These are phyloP conservation scores for Lachancea sp. DNA, from an alignment of 805 yeast genomes.

Conservation along the genomic window DNA sequence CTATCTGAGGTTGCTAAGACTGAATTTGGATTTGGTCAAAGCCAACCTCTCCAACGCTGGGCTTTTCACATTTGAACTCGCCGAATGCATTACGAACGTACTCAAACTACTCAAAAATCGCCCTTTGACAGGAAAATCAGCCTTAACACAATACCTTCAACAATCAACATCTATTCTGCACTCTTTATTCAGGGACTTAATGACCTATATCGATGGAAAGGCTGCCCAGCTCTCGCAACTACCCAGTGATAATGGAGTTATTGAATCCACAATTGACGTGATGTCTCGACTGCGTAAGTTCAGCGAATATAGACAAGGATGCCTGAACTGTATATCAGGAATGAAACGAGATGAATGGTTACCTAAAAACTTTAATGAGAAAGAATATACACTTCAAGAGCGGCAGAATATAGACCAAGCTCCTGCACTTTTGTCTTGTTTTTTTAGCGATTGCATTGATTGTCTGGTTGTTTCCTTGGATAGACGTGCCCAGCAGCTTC, in stretches of 20 bases:
- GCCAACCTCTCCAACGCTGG: conserved; percentile 43
- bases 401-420: conserved; percentile 25
- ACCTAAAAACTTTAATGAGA: conserved; percentile 40
- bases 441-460: conserved; percentile 72
- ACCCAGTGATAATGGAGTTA: conserved; percentile 64
- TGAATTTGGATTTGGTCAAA: conserved; percentile 37
- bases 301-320: conserved; percentile 53
- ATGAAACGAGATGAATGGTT: conserved; percentile 65
- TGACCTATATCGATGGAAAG: conserved; percentile 48
- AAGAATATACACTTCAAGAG: conserved; percentile 22
- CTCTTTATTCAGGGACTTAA: conserved; percentile 48
- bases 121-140: conserved; percentile 15
- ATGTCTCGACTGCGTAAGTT: conserved; percentile 61
- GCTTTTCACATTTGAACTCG: conserved; percentile 50
- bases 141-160: conserved; percentile 25
- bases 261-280: conserved; percentile 66
- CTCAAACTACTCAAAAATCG: conserved; percentile 30
- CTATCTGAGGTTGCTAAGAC: conserved; percentile 35
- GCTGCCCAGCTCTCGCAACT: conserved; percentile 41
- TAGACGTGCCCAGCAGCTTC: conserved; percentile 42
- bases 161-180: conserved; percentile 28
- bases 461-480: conserved; percentile 61
- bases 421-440: conserved; percentile 53
- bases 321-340: conserved; percentile 41
- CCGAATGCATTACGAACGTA: conserved; percentile 41